Evolutionary conservation across 2,329 filamentous ascomycete species (phyloP), one percentile per base, ranked within the genome.

Genomic region (Thelonectria olida): DNA sequence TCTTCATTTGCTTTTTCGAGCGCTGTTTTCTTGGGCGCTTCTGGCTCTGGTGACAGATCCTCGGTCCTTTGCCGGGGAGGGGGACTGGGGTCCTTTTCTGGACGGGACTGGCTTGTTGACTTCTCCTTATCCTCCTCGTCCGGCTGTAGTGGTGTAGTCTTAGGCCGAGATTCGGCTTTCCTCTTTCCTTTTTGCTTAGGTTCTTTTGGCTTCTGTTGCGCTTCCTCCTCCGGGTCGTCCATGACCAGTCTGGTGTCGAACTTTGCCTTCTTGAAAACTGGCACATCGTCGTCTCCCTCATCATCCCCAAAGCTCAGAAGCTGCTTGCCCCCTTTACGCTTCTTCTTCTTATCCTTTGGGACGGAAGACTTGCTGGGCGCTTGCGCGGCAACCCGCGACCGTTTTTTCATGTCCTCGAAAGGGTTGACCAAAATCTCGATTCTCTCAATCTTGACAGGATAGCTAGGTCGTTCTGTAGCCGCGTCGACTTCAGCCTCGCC

Each of bases 401-500:
- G 84, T 80, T 88, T 91, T 70, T 88, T 86, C 90, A 96, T 93
- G 71, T 92, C 91, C 49, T 90, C 86, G 62, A 95, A 96, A 0
- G 92, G 92, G 72, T 96, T 96, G 48, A 93, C 87, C 65, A 96
- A 75, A 19, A 96, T 88, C 75, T 96, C 92, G 25, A 91, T 81
- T 19, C 84, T 81, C 4, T 87, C 88, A 60, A 99, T 89, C 76
- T 89, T 93, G 34, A 93, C 87, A 0, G 95, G 90, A 75, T 97
- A 99, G 49, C 96, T 78, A 2, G 95, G 95, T 63, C 93, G 85
- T 65, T 98, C 95, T 7, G 87, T 89, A 15, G 89, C 90, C 55
- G 92, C 90, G 23, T 90, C 87, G 17, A 96, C 81, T 73, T 98
- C 96, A 1, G 87, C 88, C 74, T 98, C 94, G 19, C 91, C 93